Conservation (phyloP, 2,329 filamentous ascomycete genomes). For the Penicillium sumatraense region DNA sequence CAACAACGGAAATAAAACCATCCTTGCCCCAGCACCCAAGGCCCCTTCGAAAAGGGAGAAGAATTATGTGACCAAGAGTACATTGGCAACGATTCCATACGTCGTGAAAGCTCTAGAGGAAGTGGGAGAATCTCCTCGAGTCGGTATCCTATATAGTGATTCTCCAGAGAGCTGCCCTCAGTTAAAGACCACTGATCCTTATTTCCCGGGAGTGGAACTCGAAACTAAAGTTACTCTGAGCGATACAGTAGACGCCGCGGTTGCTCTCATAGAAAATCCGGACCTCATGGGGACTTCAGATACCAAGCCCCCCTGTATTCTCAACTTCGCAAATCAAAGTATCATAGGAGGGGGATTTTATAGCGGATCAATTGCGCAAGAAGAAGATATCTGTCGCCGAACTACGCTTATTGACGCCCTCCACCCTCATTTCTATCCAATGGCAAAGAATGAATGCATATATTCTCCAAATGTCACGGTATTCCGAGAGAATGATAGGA, state of each 20-base stretch:
- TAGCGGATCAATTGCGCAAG: conserved; percentile 66
- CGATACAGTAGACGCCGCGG: conserved; percentile 63
- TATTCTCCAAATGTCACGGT: conserved; percentile 66
- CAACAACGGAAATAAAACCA: too few species aligned
- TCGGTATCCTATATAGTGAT: not conserved
- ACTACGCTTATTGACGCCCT: conserved; percentile 50
- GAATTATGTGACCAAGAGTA: not conserved
- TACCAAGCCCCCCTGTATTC: conserved; percentile 63
- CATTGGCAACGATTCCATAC: not conserved
- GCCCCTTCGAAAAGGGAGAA: not conserved
- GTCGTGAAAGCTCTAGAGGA: not conserved
- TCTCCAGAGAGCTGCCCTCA: not conserved
- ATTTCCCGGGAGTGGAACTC: conserved; percentile 45
- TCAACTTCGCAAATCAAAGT: conserved; percentile 68
- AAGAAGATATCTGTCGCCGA: conserved; percentile 71
- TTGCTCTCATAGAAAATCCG: conserved; percentile 45
- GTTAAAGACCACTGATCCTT: not conserved
- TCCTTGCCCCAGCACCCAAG: not conserved
- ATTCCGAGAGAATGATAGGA: conserved; percentile 56
- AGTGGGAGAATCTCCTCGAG: not conserved
- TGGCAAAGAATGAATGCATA: conserved; percentile 55
- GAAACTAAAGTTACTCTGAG: conserved; percentile 55
- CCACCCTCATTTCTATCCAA: conserved; percentile 57
- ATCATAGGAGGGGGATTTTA: conserved; percentile 67
- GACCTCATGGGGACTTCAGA: too few species aligned